phyloP scores from a whole-genome alignment of 768 basidiomycete genomes.

The Phylloporus sp. region DNA sequence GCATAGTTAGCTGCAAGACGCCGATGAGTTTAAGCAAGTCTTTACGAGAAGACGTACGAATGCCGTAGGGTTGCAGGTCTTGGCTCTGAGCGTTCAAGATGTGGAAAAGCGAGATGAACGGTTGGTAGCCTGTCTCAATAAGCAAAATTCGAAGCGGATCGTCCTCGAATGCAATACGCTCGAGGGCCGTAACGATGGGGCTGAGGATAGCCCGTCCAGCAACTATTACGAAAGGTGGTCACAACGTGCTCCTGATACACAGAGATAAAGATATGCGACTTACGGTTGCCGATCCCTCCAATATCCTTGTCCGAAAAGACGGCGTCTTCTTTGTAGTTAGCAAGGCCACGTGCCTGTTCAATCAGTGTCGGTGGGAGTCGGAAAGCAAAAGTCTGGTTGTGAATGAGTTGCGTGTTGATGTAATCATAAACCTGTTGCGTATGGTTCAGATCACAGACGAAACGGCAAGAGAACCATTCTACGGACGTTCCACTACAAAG shows the following conservation, averaged over 20 bases:
- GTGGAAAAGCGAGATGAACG: conserved; percentile 82
- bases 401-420: conserved; percentile 69
- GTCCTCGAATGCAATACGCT: conserved; percentile 72
- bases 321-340: conserved; percentile 72
- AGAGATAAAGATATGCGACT: conserved; percentile 17
- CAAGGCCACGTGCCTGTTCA: conserved; percentile 68
- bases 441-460: conserved; percentile 10
- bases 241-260: not conserved
- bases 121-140: conserved; percentile 79
- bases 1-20: conserved; percentile 57
- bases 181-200: conserved; percentile 66
- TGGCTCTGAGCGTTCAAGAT: conserved; percentile 55
- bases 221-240: conserved; percentile 41
- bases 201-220: conserved; percentile 75
- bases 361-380: conserved; percentile 70
- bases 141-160: conserved; percentile 77
- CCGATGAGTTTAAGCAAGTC: not conserved
- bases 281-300: conserved; percentile 73
- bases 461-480: not conserved
- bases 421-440: conserved; percentile 64
- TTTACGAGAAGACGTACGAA: conserved; percentile 47
- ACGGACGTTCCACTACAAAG: conserved; percentile 71
- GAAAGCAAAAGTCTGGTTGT: conserved; percentile 79
- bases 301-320: conserved; percentile 65
- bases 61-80: conserved; percentile 52